Evolutionary conservation across 2,329 filamentous ascomycete species (phyloP), one percentile per base, ranked within the genome.

Genomic region (Cladosporium colombiae): DNA sequence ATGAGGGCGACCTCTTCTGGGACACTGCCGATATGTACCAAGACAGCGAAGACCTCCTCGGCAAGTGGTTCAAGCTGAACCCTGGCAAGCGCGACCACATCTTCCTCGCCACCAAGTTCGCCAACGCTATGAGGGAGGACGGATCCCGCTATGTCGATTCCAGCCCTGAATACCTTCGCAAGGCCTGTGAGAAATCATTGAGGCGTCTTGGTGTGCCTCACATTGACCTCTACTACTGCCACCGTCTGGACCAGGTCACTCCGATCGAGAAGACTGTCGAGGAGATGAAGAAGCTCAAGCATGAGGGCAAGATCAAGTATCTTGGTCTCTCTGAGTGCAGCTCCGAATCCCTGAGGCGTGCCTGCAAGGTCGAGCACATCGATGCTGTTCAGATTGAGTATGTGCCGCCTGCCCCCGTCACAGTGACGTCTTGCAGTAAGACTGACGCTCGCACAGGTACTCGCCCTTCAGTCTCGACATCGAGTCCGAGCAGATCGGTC

Each of bases 271-370:
- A 79, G 70, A 87, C 83, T 0, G 76, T 86, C 3, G 72, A 79
- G 53, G 82, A 78, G 16, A 78, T 87, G 79, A 82, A 79, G 67
- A 73, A 81, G 71, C 68, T 84, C 16, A 80, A 83, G 68, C 73
- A 79, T 72, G 81, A 84, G 68, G 85, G 85, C 65, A 87, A 87
- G 72, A 84, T 88, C 73, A 83, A 81, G 65, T 78, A 86, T 72
- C 75, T 89, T 7, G 86, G 86, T 14, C 72, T 89, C 5, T 84
- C 79, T 2, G 85, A 87, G 69, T 77, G 81, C 66, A 81, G 80
- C 7, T 80, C 83, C 2, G 73, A 76, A 1, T 83, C 84, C 0
- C 77, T 88, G 46, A 81, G 83, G 13, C 81, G 85, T 5, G 85
- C 83, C 11, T 74, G 77, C 70, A 80, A 81, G 52, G 74, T 87